A percentile compares a stretch with the other conserved stretches of the same genome.
phyloP scores from a whole-genome alignment of 177 flowering plant genomes.

The Vitis hybrid region DNA sequence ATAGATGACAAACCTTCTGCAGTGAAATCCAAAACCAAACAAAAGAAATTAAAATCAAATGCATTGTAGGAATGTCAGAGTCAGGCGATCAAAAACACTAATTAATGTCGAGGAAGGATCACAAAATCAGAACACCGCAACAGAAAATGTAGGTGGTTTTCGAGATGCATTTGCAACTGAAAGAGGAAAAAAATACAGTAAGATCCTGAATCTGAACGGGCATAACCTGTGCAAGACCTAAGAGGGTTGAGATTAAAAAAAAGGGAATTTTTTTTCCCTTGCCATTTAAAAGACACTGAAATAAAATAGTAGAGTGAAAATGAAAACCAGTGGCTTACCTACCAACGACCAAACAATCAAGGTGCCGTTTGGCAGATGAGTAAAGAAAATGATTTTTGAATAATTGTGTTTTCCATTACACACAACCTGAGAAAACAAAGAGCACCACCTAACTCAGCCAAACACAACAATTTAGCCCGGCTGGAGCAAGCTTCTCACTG shows the following conservation, averaged over 20 bases:
- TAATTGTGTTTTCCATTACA: too few species aligned
- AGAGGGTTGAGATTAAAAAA: background rate
- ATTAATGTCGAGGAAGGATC: background rate
- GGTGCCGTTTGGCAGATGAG: slow-evolving; percentile 11
- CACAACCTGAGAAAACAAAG: background rate
- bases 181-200: background rate
- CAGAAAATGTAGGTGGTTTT: background rate
- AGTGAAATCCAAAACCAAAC: background rate
- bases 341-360: slow-evolving; percentile 20
- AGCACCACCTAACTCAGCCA: background rate
- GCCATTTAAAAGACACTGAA: background rate
- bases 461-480: too few species aligned
- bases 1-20: slow-evolving; percentile 6
- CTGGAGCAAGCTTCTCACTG: too few species aligned
- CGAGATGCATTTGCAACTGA: background rate
- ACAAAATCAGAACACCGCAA: background rate
- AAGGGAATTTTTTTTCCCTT: background rate
- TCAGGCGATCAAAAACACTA: too few species aligned
- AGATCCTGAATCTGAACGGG: too few species aligned
- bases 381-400: slow-evolving; percentile 1
- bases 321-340: slow-evolving; percentile 16
- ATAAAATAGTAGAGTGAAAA: slow-evolving; percentile 1
- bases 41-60: too few species aligned
- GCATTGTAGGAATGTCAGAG: too few species aligned
- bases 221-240: too few species aligned